Percentiles rank a stretch among this genome's conserved stretches.
These are phyloP conservation scores for Simmondsia chinensis DNA, from an alignment of 148 eudicot species.

Conservation along the genomic window DNA sequence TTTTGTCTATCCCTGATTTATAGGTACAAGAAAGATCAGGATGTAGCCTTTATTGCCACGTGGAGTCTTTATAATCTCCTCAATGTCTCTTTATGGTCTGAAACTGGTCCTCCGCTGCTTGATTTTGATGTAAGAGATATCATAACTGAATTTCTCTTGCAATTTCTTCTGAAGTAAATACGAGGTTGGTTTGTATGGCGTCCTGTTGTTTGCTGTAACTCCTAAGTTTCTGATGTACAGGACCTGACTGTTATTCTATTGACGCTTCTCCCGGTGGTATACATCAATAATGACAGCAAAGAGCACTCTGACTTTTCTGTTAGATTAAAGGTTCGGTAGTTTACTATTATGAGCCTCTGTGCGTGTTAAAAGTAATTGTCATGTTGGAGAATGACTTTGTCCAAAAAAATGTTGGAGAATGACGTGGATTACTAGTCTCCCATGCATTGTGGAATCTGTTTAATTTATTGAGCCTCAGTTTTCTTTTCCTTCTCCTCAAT, in stretches of 20 bases:
- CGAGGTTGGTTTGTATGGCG: too few relatives aligned
- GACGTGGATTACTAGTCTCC: too few relatives aligned
- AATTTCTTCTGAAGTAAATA: too few relatives aligned
- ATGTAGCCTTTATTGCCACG: conserved; percentile 66
- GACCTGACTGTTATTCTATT: conserved; percentile 77
- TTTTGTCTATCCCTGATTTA: conserved; percentile 2
- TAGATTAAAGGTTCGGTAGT: conserved; percentile 59
- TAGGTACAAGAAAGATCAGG: conserved; percentile 86
- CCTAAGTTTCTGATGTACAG: conserved; percentile 32
- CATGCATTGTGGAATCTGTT: too few relatives aligned
- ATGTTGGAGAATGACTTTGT: too few relatives aligned
- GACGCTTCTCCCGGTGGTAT: conserved; percentile 86
- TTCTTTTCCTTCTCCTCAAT: too few relatives aligned
- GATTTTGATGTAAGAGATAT: conserved; percentile 66
- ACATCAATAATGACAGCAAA: conserved; percentile 53
- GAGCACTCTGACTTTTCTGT: conserved; percentile 57
- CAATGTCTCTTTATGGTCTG: conserved; percentile 71
- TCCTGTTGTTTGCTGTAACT: too few relatives aligned
- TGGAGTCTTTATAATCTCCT: conserved; percentile 88
- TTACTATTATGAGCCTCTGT: too few relatives aligned
- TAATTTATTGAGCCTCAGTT: too few relatives aligned
- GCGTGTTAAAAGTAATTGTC: too few relatives aligned
- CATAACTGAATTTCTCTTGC: neutral
- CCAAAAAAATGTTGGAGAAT: too few relatives aligned
- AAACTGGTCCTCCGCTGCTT: conserved; percentile 88